These are phyloP conservation scores for Borealophlyctis nickersoniae DNA, from an alignment of 192 early-diverging fungal species.

Conservation along the genomic window DNA sequence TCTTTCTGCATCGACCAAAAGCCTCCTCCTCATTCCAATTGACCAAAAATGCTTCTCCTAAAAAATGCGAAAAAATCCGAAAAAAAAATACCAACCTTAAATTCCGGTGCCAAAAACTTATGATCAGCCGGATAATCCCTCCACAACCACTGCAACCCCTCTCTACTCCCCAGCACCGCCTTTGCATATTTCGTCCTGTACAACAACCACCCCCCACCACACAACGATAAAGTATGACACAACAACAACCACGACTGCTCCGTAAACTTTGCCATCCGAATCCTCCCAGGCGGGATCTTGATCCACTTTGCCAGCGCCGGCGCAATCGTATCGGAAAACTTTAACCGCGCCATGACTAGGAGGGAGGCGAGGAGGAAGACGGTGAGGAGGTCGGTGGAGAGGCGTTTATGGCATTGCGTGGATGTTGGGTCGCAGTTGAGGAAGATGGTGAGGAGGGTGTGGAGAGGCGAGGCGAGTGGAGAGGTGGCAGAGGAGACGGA, in stretches of 20 bases:
- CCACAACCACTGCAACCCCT: slow-evolving; percentile 33
- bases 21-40: background rate
- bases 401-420: background rate
- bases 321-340: background rate
- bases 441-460: background rate
- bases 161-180: slow-evolving; percentile 44
- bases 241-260: slow-evolving; percentile 50
- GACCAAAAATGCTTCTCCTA: background rate
- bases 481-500: background rate
- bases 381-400: background rate
- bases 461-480: background rate
- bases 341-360: background rate
- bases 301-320: background rate
- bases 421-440: background rate
- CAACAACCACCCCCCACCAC: slow-evolving; percentile 33
- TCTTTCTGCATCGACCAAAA: background rate
- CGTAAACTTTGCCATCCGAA: slow-evolving; percentile 37
- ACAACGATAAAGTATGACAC: slow-evolving; percentile 38
- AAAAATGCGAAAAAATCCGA: background rate
- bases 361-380: background rate
- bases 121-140: slow-evolving; percentile 22
- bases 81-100: slow-evolving; percentile 36
- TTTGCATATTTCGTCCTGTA: background rate
- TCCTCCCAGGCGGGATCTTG: background rate
- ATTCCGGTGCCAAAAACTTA: slow-evolving; percentile 12